Conservation (phyloP, 768 basidiomycete species). For the Mrakia blollopis region DNA sequence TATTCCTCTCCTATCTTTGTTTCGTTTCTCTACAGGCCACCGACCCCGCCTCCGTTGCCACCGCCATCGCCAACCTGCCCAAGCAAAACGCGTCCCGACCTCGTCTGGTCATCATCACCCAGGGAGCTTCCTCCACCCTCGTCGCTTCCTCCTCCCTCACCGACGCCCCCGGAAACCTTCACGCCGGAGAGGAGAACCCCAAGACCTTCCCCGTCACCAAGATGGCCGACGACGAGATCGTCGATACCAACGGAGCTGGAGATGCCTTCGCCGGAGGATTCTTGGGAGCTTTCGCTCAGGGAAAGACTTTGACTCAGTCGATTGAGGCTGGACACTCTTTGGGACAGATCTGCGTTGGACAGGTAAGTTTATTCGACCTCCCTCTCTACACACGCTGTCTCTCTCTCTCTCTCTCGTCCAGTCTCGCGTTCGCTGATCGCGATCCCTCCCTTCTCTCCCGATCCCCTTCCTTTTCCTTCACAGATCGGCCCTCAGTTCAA, state of each 20-base stretch:
- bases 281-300: slow-evolving; percentile 73
- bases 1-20: background rate
- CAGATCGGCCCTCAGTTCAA: slow-evolving; percentile 57
- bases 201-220: slow-evolving; percentile 56
- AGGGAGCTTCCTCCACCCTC: slow-evolving; percentile 73
- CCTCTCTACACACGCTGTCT: background rate
- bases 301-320: slow-evolving; percentile 69
- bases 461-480: background rate
- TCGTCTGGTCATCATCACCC: slow-evolving; percentile 83
- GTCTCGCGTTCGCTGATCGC: too few relatives aligned
- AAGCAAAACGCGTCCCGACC: slow-evolving; percentile 72
- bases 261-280: slow-evolving; percentile 97
- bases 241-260: slow-evolving; percentile 97
- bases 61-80: slow-evolving; percentile 63
- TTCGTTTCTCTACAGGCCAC: slow-evolving; percentile 49
- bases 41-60: slow-evolving; percentile 64
- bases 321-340: slow-evolving; percentile 82
- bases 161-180: slow-evolving; percentile 41
- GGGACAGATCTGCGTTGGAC: slow-evolving; percentile 76
- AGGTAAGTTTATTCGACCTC: slow-evolving; percentile 48
- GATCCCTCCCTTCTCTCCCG: background rate
- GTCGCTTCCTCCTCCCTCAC: slow-evolving; percentile 57
- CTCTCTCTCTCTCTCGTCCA: background rate
- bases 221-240: slow-evolving; percentile 61
- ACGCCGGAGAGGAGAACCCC: slow-evolving; percentile 54